These are phyloP conservation scores for Lactarius sanguifluus DNA, from an alignment of 768 basidiomycete species.

Conservation along the genomic window DNA sequence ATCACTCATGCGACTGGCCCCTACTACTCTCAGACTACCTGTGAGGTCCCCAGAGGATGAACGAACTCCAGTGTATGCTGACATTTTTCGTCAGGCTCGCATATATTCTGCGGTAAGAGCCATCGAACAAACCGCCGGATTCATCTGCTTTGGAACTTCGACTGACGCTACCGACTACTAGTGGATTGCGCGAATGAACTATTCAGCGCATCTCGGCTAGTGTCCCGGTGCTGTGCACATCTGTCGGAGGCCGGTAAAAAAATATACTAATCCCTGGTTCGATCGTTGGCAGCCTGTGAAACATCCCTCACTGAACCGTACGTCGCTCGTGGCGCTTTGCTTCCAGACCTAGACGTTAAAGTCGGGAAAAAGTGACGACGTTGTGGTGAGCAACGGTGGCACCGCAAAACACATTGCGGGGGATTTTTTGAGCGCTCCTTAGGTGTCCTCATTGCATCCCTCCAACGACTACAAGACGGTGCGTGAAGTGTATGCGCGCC, in stretches of 20 bases:
- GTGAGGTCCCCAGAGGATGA: conserved; percentile 37
- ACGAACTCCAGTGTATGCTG: not conserved
- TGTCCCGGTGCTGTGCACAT: conserved; percentile 61
- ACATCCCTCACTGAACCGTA: conserved; percentile 79
- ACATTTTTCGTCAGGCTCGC: conserved; percentile 56
- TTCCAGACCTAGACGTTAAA: conserved; percentile 16
- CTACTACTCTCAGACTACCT: conserved; percentile 49
- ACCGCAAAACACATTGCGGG: not conserved
- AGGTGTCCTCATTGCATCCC: conserved; percentile 82
- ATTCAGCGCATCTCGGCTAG: conserved; percentile 70
- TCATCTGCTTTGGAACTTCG: not conserved
- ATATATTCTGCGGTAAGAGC: conserved; percentile 73
- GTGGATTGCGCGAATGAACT: conserved; percentile 85
- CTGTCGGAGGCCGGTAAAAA: not conserved
- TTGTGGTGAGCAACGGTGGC: conserved; percentile 32
- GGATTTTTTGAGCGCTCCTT: conserved; percentile 15
- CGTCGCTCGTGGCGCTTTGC: conserved; percentile 28
- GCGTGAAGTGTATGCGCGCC: conserved; percentile 40
- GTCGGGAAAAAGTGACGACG: conserved; percentile 33
- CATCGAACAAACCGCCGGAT: not conserved
- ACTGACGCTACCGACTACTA: conserved; percentile 33
- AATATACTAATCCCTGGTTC: conserved; percentile 9
- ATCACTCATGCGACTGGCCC: conserved; percentile 27
- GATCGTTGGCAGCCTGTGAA: conserved; percentile 63
- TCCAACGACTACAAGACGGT: conserved; percentile 92